A percentile compares a stretch with the other conserved stretches of the same genome.
phyloP scores from a whole-genome alignment of 2,329 filamentous ascomycete genomes.

The Cordyceps tenuipes region DNA sequence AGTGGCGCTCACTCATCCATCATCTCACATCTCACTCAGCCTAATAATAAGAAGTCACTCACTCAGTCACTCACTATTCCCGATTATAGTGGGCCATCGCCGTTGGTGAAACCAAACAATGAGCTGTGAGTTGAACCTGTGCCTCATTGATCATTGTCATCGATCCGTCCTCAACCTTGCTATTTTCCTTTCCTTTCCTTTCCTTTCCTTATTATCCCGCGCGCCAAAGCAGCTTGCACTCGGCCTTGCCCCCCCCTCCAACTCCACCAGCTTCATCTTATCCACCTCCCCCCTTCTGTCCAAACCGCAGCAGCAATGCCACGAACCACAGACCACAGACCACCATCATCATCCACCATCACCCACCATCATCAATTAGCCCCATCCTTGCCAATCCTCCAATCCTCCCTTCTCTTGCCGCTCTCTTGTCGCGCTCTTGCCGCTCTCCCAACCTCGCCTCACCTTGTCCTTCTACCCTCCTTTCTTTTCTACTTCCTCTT shows the following conservation, averaged over 20 bases:
- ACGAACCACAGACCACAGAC: neutral
- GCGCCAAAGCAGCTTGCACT: neutral
- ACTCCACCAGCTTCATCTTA: neutral
- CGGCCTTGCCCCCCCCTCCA: neutral
- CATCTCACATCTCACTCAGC: neutral
- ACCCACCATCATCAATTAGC: neutral
- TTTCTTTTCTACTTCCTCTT: neutral
- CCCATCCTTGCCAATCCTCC: neutral
- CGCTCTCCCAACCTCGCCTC: neutral
- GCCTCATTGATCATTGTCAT: too few relatives aligned
- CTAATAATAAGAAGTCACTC: neutral
- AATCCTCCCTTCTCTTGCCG: too few relatives aligned
- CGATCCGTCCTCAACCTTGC: neutral
- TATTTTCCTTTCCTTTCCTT: neutral
- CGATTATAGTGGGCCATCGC: neutral
- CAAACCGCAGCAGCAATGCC: constrained; percentile 1
- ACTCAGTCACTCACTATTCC: neutral
- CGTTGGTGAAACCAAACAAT: constrained; percentile 4
- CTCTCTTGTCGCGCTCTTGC: too few relatives aligned
- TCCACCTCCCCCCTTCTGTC: neutral
- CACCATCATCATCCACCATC: neutral
- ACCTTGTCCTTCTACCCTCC: neutral
- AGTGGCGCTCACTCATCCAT: neutral
- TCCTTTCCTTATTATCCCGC: neutral
- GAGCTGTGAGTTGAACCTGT: constrained; percentile 9